These are phyloP conservation scores for Cryptococcus neoformans DNA, from an alignment of 1,284 basidiomycete species.

Conservation along the genomic window DNA sequence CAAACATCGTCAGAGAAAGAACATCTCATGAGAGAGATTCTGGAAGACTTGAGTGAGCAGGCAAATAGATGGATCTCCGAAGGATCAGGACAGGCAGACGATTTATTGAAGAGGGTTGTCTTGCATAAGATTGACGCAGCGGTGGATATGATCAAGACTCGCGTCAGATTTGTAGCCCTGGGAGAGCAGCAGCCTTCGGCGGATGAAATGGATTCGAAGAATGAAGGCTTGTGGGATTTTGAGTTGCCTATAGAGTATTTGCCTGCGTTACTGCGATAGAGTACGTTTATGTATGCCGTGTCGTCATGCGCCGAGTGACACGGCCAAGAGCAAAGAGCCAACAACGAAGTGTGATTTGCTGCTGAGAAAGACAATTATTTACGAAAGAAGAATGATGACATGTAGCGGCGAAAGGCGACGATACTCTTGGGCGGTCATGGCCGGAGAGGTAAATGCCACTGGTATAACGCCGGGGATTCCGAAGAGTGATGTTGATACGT, in stretches of 20 bases:
- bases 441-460: too few species aligned
- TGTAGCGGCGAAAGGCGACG: too few species aligned
- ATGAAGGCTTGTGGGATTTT: conserved; percentile 4
- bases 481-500: too few species aligned
- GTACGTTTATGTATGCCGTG: neutral
- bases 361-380: too few species aligned
- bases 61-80: neutral
- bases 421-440: too few species aligned
- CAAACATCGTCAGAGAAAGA: neutral
- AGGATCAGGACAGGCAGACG: neutral
- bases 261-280: neutral
- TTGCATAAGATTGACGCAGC: neutral
- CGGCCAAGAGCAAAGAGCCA: too few species aligned
- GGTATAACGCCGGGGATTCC: too few species aligned
- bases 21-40: neutral
- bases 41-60: neutral
- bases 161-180: conserved; percentile 4
- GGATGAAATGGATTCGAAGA: neutral
- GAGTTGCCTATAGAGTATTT: conserved; percentile 4
- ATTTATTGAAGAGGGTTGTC: neutral
- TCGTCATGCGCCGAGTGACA: too few species aligned
- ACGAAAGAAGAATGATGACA: too few species aligned
- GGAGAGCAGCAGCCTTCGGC: neutral
- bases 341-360: too few species aligned
- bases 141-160: neutral